phyloP scores from a whole-genome alignment of 2,329 filamentous ascomycete genomes.

The Exserohilum rostratum region DNA sequence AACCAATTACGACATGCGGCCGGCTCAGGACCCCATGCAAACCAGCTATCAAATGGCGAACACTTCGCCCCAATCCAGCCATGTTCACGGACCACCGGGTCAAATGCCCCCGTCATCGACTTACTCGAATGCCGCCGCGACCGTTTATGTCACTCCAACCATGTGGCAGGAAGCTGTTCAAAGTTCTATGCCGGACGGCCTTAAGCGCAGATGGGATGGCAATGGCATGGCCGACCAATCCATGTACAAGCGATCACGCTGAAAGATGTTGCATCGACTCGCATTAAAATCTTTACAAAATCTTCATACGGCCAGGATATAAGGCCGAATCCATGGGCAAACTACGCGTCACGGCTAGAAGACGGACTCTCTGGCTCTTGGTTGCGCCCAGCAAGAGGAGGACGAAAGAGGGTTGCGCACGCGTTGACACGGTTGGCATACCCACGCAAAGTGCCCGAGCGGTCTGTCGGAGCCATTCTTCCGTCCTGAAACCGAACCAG shows the following conservation, averaged over 20 bases:
- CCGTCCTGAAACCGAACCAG: not conserved
- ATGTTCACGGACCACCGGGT: slow-evolving; percentile 34
- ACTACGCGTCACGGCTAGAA: not conserved
- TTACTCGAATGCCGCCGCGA: slow-evolving; percentile 38
- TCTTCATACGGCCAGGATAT: not conserved
- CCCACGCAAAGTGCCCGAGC: not conserved
- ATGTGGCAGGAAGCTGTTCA: slow-evolving; percentile 60
- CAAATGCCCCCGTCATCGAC: slow-evolving; percentile 45
- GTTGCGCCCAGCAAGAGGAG: not conserved
- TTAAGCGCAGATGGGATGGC: slow-evolving; percentile 56
- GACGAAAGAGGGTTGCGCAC: not conserved
- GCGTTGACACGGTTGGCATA: not conserved
- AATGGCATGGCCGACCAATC: slow-evolving; percentile 46
- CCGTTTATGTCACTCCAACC: slow-evolving; percentile 54
- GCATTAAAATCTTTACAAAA: not conserved
- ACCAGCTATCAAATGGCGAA: slow-evolving; percentile 44
- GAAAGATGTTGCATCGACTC: slow-evolving; percentile 12
- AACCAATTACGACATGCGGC: slow-evolving; percentile 47
- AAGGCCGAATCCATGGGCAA: not conserved
- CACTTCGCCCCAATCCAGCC: slow-evolving; percentile 43
- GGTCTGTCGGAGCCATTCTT: not conserved
- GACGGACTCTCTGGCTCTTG: not conserved
- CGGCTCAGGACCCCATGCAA: slow-evolving; percentile 42
- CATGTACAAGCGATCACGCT: slow-evolving; percentile 49
- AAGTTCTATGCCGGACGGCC: slow-evolving; percentile 48